Conservation (phyloP, 495 filamentous ascomycete species). For the Xylaria longipes region DNA sequence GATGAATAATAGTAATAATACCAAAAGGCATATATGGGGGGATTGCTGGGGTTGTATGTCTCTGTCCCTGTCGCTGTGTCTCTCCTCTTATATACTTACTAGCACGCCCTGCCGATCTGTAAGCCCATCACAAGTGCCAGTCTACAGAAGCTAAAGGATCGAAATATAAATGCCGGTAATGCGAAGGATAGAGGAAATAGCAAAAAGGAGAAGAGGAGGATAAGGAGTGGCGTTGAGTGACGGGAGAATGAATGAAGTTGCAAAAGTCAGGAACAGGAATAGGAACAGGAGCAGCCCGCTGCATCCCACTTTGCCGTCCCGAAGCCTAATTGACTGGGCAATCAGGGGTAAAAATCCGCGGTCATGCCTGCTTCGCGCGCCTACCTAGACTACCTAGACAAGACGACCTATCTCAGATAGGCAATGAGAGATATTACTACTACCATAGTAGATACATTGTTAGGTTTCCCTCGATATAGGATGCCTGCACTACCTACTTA, state of each 20-base stretch:
- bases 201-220: not conserved
- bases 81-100: not conserved
- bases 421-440: not conserved
- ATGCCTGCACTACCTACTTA: not conserved
- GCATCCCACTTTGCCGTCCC: conserved; percentile 14
- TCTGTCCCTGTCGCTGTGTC: not conserved
- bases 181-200: not conserved
- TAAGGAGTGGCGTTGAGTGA: not conserved
- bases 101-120: not conserved
- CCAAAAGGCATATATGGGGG: conserved; percentile 2
- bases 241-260: conserved; percentile 10
- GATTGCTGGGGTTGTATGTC: not conserved
- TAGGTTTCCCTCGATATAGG: not conserved
- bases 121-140: not conserved
- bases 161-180: not conserved
- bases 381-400: not conserved
- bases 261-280: not conserved
- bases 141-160: not conserved
- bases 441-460: not conserved
- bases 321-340: not conserved
- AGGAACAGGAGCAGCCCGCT: conserved; percentile 3
- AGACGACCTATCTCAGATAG: not conserved
- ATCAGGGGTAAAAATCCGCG: conserved; percentile 14
- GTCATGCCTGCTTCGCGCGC: not conserved
- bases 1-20: not conserved